Percentiles rank a stretch among this genome's conserved stretches.
Evolutionary conservation across 805 yeast species (phyloP).

Genomic region (Yamadazyma endophytica): DNA sequence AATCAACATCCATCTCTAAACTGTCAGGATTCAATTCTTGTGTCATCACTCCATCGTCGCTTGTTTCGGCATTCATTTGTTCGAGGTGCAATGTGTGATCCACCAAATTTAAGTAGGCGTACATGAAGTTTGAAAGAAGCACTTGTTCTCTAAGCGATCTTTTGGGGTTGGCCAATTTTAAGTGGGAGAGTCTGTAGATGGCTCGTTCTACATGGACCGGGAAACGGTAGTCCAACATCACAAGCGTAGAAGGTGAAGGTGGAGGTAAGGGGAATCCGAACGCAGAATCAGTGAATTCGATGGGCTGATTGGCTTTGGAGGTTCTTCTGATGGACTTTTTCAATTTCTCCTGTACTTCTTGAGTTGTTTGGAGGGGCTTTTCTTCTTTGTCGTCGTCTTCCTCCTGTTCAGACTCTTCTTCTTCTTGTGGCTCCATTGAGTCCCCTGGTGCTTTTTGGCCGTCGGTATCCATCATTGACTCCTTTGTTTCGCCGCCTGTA

Average conservation of each 20-base stretch:
- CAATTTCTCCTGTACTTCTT: slow-evolving; percentile 41
- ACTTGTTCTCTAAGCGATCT: slow-evolving; percentile 92
- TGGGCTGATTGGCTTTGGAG: slow-evolving; percentile 42
- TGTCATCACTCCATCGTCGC: slow-evolving; percentile 3
- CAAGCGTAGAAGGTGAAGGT: slow-evolving; percentile 66
- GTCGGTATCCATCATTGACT: slow-evolving; percentile 1
- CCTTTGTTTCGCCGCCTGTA: slow-evolving; percentile 5
- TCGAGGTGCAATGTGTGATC: slow-evolving; percentile 79
- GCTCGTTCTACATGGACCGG: slow-evolving; percentile 97
- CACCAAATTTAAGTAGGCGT: slow-evolving; percentile 89
- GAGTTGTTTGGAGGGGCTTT: slow-evolving; percentile 27
- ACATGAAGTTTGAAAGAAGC: slow-evolving; percentile 91
- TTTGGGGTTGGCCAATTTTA: slow-evolving; percentile 91
- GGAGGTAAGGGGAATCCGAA: slow-evolving; percentile 87
- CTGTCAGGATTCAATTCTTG: slow-evolving; percentile 6
- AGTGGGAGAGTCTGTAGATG: slow-evolving; percentile 84
- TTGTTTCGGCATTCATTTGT: slow-evolving; percentile 32
- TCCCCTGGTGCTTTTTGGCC: background rate
- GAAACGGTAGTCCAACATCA: slow-evolving; percentile 80
- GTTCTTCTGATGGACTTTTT: slow-evolving; percentile 38
- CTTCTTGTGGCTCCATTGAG: slow-evolving; percentile 5
- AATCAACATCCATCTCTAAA: slow-evolving; percentile 6
- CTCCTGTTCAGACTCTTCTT: slow-evolving; percentile 10
- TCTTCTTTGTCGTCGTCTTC: slow-evolving; percentile 13
- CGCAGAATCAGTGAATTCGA: slow-evolving; percentile 65